These are phyloP conservation scores for Oryza glaberrima DNA, from an alignment of 176 grass and related monocot genomes.

Conservation along the genomic window DNA sequence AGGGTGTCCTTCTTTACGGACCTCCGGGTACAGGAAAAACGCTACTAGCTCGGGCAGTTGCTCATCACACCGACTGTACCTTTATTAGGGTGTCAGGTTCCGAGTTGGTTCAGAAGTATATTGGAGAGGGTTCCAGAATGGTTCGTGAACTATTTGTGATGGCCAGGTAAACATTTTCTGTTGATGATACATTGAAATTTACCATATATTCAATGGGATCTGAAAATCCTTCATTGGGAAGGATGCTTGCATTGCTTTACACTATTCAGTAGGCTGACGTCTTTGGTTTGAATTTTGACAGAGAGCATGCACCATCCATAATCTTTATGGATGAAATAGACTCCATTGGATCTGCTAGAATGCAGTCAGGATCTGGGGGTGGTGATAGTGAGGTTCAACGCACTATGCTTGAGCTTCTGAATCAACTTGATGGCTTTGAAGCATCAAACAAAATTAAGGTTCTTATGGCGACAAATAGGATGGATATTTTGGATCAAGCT, in stretches of 20 bases:
- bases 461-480: slow-evolving; percentile 81
- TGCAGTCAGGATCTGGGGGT: slow-evolving; percentile 78
- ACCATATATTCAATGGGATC: neutral
- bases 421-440: slow-evolving; percentile 99
- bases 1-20: slow-evolving; percentile 96
- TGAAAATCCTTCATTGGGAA: neutral
- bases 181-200: slow-evolving; percentile 12
- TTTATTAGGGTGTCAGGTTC: slow-evolving; percentile 99
- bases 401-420: slow-evolving; percentile 99
- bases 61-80: slow-evolving; percentile 97
- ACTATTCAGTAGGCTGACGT: neutral
- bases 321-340: slow-evolving; percentile 99
- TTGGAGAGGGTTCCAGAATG: slow-evolving; percentile 96
- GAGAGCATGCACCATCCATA: slow-evolving; percentile 97
- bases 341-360: slow-evolving; percentile 90
- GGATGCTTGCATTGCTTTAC: neutral
- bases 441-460: slow-evolving; percentile 97
- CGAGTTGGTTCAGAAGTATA: slow-evolving; percentile 97
- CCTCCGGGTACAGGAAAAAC: slow-evolving; percentile 99
- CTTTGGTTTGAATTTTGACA: slow-evolving; percentile 40
- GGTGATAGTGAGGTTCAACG: slow-evolving; percentile 98
- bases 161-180: slow-evolving; percentile 68
- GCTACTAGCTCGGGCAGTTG: slow-evolving; percentile 90
- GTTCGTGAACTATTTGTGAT: slow-evolving; percentile 98
- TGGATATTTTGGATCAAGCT: slow-evolving; percentile 85